Evolutionary conservation across 208 protist species (phyloP).

Genomic region (Trypanosoma cruzi): DNA sequence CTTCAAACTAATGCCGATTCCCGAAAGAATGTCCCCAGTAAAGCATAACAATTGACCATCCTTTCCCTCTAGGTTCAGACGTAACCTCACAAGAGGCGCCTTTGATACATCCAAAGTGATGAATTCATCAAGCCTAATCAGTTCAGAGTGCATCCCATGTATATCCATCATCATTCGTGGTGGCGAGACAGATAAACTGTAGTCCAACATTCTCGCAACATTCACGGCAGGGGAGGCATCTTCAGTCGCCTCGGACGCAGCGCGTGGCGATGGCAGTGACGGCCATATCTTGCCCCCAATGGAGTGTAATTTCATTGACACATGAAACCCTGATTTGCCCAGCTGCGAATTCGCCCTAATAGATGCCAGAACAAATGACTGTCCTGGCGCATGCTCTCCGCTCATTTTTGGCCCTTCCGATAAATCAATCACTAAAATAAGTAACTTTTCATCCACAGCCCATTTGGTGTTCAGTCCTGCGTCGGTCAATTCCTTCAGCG

Average conservation of each 20-base stretch:
- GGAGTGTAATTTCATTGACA: constrained; percentile 9
- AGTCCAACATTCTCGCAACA: constrained; percentile 14
- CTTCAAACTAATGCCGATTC: constrained; percentile 17
- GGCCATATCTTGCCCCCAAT: constrained; percentile 16
- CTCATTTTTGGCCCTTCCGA: constrained; percentile 14
- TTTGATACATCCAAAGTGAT: constrained; percentile 12
- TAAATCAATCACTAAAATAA: constrained; percentile 23
- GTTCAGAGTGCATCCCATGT: not conserved
- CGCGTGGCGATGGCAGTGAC: constrained; percentile 2
- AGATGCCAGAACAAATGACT: not conserved
- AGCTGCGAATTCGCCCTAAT: constrained; percentile 12
- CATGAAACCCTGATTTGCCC: constrained; percentile 6
- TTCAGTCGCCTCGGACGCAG: not conserved
- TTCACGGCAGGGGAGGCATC: not conserved
- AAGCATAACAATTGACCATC: constrained; percentile 2
- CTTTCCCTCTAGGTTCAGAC: constrained; percentile 20
- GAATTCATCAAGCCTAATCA: constrained; percentile 17
- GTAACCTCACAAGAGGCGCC: constrained; percentile 14
- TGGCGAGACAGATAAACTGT: not conserved
- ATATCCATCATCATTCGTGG: not conserved
- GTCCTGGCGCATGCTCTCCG: not conserved
- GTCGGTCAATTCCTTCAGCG: not conserved
- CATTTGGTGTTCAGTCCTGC: constrained; percentile 6
- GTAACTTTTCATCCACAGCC: constrained; percentile 7
- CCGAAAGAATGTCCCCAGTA: constrained; percentile 15